Conservation (phyloP, 2,329 filamentous ascomycete species). For the Colletotrichum spinosum region DNA sequence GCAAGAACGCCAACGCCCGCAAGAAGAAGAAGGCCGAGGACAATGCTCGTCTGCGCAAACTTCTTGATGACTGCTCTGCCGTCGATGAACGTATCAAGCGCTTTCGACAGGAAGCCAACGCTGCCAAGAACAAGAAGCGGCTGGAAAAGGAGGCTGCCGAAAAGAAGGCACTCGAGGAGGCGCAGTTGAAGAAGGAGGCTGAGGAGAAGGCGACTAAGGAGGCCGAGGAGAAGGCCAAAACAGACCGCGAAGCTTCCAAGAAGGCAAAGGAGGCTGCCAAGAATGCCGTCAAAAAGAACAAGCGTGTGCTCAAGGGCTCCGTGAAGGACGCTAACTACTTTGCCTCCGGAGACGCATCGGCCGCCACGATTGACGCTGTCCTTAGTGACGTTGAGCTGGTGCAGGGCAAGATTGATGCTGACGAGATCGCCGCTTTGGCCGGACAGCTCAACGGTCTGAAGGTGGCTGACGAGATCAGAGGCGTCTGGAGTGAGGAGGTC, state of each 20-base stretch:
- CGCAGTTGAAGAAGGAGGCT: constrained; percentile 83
- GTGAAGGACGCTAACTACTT: constrained; percentile 99
- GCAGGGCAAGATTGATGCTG: constrained; percentile 88
- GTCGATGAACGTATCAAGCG: constrained; percentile 96
- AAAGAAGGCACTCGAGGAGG: constrained; percentile 88
- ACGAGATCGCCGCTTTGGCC: constrained; percentile 88
- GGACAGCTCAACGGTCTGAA: constrained; percentile 83
- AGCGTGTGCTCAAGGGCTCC: constrained; percentile 92
- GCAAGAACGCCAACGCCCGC: constrained; percentile 96
- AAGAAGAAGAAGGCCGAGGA: constrained; percentile 99
- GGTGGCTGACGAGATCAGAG: constrained; percentile 86
- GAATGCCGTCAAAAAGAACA: constrained; percentile 99
- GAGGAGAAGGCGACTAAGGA: constrained; percentile 84
- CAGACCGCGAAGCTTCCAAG: constrained; percentile 84
- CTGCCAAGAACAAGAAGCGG: constrained; percentile 95
- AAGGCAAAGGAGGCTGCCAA: constrained; percentile 99
- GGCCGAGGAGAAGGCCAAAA: constrained; percentile 88
- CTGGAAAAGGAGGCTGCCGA: constrained; percentile 91
- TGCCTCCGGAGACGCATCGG: constrained; percentile 75
- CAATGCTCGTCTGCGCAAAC: constrained; percentile 86
- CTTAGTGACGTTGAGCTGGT: constrained; percentile 88
- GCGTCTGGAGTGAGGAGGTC: constrained; percentile 81
- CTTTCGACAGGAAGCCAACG: constrained; percentile 92
- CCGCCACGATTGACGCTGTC: constrained; percentile 83
- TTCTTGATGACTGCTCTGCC: constrained; percentile 88